phyloP scores from a whole-genome alignment of 2,329 filamentous ascomycete species.

The Uncinocarpus reesii region DNA sequence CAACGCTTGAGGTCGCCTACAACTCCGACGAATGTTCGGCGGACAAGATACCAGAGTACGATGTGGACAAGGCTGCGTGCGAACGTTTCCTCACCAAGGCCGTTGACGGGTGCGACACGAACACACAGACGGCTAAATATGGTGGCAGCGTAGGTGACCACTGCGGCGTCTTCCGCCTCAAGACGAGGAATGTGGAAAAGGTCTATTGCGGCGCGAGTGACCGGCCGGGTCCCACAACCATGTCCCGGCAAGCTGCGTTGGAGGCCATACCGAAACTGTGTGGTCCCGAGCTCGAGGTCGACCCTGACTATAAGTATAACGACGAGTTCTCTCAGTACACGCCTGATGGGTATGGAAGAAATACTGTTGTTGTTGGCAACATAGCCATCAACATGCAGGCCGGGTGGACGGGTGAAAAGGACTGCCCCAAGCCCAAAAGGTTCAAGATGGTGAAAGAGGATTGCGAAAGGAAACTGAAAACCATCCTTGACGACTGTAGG shows the following conservation, averaged over 20 bases:
- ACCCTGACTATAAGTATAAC: not conserved
- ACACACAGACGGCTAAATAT: conserved; percentile 1
- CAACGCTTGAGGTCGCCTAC: conserved; percentile 1
- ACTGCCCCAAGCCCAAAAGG: not conserved
- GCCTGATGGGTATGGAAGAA: too few relatives aligned
- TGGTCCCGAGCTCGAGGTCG: not conserved
- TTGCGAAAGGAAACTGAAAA: conserved; percentile 3
- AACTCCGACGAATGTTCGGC: conserved; percentile 1
- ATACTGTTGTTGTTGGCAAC: too few relatives aligned
- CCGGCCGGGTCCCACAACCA: not conserved
- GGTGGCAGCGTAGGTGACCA: conserved; percentile 5
- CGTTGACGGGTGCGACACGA: conserved; percentile 7
- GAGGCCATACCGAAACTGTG: conserved; percentile 1
- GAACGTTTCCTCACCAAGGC: conserved; percentile 6
- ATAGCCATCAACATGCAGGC: too few relatives aligned
- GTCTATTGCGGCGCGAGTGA: not conserved
- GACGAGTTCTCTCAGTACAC: not conserved
- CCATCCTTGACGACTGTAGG: conserved; percentile 4
- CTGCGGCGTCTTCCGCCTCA: conserved; percentile 7
- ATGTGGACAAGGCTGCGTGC: conserved; percentile 7
- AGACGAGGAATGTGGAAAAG: conserved; percentile 3
- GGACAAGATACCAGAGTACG: conserved; percentile 4
- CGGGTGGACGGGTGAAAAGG: not conserved
- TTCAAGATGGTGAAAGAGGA: not conserved
- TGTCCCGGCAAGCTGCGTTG: not conserved